Evolutionary conservation across 352 stramenopile species (phyloP).

Genomic region (Aphanomyces cochlioides): DNA sequence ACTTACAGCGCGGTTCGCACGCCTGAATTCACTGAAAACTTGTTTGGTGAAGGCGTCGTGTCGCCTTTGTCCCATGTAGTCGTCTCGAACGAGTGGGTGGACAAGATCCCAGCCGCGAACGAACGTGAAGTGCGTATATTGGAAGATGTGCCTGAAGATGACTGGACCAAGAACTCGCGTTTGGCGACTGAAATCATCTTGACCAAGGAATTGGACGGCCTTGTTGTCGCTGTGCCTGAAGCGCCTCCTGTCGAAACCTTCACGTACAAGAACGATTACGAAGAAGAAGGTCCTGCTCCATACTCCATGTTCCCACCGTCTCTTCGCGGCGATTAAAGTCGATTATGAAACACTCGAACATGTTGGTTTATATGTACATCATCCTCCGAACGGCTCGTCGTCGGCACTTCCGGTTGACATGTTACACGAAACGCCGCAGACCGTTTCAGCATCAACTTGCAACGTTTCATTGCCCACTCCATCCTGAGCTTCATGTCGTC

Average conservation of each 20-base stretch:
- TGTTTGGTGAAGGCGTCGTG: slow-evolving; percentile 79
- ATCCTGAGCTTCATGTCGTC: not conserved
- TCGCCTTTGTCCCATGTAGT: slow-evolving; percentile 85
- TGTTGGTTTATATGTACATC: no score
- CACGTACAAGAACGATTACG: slow-evolving; percentile 81
- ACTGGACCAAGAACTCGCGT: slow-evolving; percentile 67
- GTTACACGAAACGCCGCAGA: not conserved
- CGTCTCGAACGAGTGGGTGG: slow-evolving; percentile 85
- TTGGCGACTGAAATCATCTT: slow-evolving; percentile 85
- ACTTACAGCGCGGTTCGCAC: slow-evolving; percentile 52
- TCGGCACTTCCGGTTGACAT: not conserved
- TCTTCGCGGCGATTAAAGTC: slow-evolving; percentile 23
- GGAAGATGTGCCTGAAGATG: slow-evolving; percentile 70
- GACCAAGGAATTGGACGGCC: slow-evolving; percentile 79
- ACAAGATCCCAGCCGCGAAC: slow-evolving; percentile 65
- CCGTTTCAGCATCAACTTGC: not conserved
- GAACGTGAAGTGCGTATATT: slow-evolving; percentile 74
- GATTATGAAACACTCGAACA: not conserved
- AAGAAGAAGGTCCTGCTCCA: slow-evolving; percentile 46
- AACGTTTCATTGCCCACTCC: no score
- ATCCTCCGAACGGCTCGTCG: not conserved
- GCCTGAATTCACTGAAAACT: slow-evolving; percentile 83
- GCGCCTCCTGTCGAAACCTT: slow-evolving; percentile 78
- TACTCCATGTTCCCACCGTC: slow-evolving; percentile 28
- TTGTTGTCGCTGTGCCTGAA: slow-evolving; percentile 84